phyloP scores from a whole-genome alignment of 805 yeast genomes.

The Saturnispora ahearnii region DNA sequence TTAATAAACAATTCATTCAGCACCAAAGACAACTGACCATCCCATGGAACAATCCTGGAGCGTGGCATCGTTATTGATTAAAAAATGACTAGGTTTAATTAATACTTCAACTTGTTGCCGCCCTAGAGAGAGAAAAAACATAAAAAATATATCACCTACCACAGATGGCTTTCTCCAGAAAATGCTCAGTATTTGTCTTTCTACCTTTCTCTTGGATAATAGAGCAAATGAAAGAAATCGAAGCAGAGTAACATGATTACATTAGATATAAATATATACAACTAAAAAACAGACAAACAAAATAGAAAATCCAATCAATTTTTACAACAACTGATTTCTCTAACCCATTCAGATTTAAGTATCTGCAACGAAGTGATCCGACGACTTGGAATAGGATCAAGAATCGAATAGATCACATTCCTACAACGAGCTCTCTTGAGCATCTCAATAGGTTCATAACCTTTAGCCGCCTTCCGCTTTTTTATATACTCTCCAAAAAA shows the following conservation, averaged over 20 bases:
- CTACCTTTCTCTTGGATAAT: too few relatives aligned
- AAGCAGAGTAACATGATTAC: neutral
- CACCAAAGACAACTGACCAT: neutral
- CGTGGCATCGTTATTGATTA: neutral
- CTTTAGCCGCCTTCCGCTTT: slow-evolving; percentile 73
- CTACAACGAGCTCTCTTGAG: slow-evolving; percentile 82
- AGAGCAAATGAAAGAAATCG: too few relatives aligned
- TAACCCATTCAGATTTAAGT: slow-evolving; percentile 90
- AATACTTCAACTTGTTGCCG: too few relatives aligned
- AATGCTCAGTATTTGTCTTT: too few relatives aligned
- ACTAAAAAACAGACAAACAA: neutral
- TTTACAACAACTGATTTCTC: slow-evolving; percentile 74
- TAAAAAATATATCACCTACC: too few relatives aligned
- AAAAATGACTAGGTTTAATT: neutral
- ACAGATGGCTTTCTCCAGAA: too few relatives aligned
- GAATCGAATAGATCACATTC: slow-evolving; percentile 84
- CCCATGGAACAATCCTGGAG: slow-evolving; percentile 1
- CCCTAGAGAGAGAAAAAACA: too few relatives aligned
- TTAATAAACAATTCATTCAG: neutral
- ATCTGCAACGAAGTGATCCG: slow-evolving; percentile 85
- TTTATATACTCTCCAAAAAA: slow-evolving; percentile 66
- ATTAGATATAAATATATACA: neutral
- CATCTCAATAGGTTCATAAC: slow-evolving; percentile 85
- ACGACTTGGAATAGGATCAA: slow-evolving; percentile 85
- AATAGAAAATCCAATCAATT: neutral